A percentile compares a stretch with the other conserved stretches of the same genome.
These are phyloP conservation scores for Crithidia expoeki DNA, from an alignment of 208 protist species.

Conservation along the genomic window DNA sequence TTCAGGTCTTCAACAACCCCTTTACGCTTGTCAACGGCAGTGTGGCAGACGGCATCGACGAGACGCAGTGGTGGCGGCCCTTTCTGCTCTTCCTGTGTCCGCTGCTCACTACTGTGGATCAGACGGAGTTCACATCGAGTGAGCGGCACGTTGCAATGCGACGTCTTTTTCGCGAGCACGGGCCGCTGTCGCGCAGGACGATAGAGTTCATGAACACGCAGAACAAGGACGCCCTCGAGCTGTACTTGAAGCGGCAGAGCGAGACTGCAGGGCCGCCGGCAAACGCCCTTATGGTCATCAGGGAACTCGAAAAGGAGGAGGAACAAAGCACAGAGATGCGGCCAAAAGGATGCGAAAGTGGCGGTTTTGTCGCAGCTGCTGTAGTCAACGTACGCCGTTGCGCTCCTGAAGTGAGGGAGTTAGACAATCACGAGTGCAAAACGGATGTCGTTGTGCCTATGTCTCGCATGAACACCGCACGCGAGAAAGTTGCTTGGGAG, in stretches of 20 bases:
- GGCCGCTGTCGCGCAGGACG: constrained; percentile 39
- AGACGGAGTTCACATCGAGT: constrained; percentile 36
- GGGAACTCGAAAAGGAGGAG: constrained; percentile 28
- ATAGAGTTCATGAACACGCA: constrained; percentile 73
- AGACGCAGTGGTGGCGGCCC: constrained; percentile 57
- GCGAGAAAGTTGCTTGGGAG: not conserved
- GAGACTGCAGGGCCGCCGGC: constrained; percentile 25
- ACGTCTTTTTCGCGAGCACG: constrained; percentile 66
- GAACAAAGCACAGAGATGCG: not conserved
- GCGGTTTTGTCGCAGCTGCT: not conserved
- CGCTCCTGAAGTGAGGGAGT: not conserved
- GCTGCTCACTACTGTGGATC: constrained; percentile 56
- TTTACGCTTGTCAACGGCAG: constrained; percentile 29
- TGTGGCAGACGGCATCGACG: not conserved
- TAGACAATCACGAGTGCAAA: not conserved
- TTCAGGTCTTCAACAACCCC: constrained; percentile 67
- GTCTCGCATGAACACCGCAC: constrained; percentile 16
- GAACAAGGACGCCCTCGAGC: constrained; percentile 51
- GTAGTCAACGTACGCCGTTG: too few species aligned
- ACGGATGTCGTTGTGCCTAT: constrained; percentile 14
- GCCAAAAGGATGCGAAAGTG: not conserved
- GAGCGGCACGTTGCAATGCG: constrained; percentile 51
- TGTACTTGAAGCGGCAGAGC: constrained; percentile 55
- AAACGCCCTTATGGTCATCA: constrained; percentile 29
- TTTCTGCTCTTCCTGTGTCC: constrained; percentile 77